Conservation (phyloP, 164 flowering plant genomes). For the Liquidambar formosana region DNA sequence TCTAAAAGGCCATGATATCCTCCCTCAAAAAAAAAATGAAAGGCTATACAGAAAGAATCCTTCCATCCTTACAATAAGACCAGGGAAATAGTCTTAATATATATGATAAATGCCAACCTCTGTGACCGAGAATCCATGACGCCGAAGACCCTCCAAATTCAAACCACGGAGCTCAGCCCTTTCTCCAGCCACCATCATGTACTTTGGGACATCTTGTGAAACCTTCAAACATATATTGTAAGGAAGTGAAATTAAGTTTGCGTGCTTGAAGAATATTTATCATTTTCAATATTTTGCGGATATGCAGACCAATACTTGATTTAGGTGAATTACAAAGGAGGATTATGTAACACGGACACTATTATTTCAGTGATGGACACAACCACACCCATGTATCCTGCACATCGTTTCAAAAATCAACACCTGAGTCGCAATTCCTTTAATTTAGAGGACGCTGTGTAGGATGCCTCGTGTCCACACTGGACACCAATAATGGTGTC, state of each 20-base stretch:
- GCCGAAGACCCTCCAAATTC: constrained; percentile 88
- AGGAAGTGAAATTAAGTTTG: neutral
- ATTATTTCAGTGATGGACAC: neutral
- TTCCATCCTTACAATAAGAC: neutral
- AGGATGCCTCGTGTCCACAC: neutral
- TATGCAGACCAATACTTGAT: neutral
- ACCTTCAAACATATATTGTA: constrained; percentile 37
- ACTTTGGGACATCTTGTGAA: constrained; percentile 92
- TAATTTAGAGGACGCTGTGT: neutral
- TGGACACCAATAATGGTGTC: neutral
- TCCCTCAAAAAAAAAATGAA: neutral
- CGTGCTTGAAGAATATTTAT: neutral
- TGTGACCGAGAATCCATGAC: constrained; percentile 60
- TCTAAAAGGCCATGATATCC: neutral
- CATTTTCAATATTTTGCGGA: neutral
- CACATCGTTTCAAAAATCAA: neutral
- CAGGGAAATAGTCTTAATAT: neutral
- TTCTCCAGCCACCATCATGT: constrained; percentile 85
- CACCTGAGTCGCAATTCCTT: neutral
- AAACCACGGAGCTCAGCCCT: constrained; percentile 92
- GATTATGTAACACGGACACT: neutral
- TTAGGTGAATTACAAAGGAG: neutral
- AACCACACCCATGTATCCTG: neutral
- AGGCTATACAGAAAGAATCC: neutral
- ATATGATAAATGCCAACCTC: constrained; percentile 56